Evolutionary conservation across 1,139 yeast genomes (phyloP).

Genomic region (Keqinozyma sinolaborantium): DNA sequence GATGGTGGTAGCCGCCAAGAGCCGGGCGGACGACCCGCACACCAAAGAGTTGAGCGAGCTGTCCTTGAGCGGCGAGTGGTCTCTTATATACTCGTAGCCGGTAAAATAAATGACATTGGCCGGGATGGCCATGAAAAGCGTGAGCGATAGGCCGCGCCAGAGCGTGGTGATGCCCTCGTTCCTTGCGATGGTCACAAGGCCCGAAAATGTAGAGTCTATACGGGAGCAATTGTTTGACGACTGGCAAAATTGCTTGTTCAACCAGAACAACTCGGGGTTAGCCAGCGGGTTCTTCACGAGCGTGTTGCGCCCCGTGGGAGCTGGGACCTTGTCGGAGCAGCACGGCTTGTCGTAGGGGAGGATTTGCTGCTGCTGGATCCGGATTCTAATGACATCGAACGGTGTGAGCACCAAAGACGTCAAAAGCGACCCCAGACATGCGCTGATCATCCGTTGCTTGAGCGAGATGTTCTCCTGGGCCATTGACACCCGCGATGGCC

Average conservation of each 20-base stretch:
- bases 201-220: constrained; percentile 65
- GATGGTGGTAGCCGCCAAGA: constrained; percentile 77
- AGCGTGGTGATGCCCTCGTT: constrained; percentile 75
- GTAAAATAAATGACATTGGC: constrained; percentile 91
- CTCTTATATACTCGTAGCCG: constrained; percentile 85
- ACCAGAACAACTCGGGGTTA: constrained; percentile 35
- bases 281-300: constrained; percentile 1
- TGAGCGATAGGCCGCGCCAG: constrained; percentile 87
- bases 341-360: constrained; percentile 35
- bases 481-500: too few relatives aligned
- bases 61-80: constrained; percentile 57
- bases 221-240: constrained; percentile 29
- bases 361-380: constrained; percentile 85
- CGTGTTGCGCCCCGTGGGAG: background rate
- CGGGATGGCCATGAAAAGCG: constrained; percentile 87
- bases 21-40: constrained; percentile 85
- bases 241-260: constrained; percentile 32
- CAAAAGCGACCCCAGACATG: constrained; percentile 85
- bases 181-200: constrained; percentile 59
- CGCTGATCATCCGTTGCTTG: constrained; percentile 77
- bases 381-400: constrained; percentile 86
- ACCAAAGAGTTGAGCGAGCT: constrained; percentile 66
- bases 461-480: constrained; percentile 23
- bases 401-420: constrained; percentile 90
- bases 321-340: constrained; percentile 14